Evolutionary conservation across 2,329 filamentous ascomycete species (phyloP), one percentile per base, ranked within the genome.

Genomic region (Botrytis fragariae): DNA sequence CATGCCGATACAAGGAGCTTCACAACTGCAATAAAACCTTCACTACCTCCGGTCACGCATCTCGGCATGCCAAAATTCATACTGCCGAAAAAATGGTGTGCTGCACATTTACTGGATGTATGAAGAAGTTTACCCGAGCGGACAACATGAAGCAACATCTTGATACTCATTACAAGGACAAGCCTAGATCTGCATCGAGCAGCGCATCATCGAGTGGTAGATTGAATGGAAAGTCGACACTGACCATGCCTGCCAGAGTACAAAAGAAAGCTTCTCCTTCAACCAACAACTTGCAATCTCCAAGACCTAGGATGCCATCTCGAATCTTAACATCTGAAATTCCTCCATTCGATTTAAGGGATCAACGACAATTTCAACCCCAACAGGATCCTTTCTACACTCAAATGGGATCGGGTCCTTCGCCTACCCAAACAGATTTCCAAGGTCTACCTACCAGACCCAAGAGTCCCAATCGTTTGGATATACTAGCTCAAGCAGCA

Each of bases 141-240:
- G 92, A 95, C 85, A 95, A 95, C 85, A 95, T 95, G 92, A 93
- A 94, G 85, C 92, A 94, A 83, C 92, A 95, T 79, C 87, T 93
- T 44, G 89, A 93, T 78, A 94, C 92, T 0, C 92, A 95, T 81
- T 91, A 88, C 82, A 90, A 90, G 82, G 87, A 90, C 32, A 72
- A 69, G 71, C 63, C 71, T 8, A 51, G 57, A 59, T 69, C 71
- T 20, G 59, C 70, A 32, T 42, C 70, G 45, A n/a, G 54, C 22
- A 51, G 18, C 45, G 39, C 44, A 62, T 22, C 39, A 37, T 39
- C 44, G 12, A 29, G 37, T 42, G 32, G 44, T 62, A 72, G 60
- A 67, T 42, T 42, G 29, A 72, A 64, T 57, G 60, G 60, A 20
- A 72, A 39, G 45, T 60, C 61, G 5, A 29, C 48, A 60, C 61